Percentiles rank a stretch among this genome's conserved stretches.
Evolutionary conservation across 73 alveolate genomes (phyloP).

Genomic region (Paramecium sexaurelia): DNA sequence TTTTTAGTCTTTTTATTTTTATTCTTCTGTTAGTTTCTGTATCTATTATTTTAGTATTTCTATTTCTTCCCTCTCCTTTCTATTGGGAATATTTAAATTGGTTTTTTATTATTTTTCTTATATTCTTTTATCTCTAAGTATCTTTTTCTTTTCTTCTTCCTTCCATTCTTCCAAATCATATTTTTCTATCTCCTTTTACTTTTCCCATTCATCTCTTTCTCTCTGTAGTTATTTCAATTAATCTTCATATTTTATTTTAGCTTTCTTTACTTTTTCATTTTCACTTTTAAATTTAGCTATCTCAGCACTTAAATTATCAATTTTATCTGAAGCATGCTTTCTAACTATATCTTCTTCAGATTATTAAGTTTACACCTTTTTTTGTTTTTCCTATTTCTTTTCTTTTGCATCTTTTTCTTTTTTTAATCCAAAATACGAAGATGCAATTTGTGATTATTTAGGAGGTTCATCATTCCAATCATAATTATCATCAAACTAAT

Average conservation of each 20-base stretch:
- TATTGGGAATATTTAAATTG: slow-evolving; percentile 60
- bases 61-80: slow-evolving; percentile 94
- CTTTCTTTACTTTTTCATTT: slow-evolving; percentile 65
- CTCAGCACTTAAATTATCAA: slow-evolving; percentile 43
- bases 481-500: slow-evolving; percentile 66
- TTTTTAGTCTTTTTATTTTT: slow-evolving; percentile 84
- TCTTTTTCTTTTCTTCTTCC: slow-evolving; percentile 63
- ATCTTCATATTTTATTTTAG: slow-evolving; percentile 63
- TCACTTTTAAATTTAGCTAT: slow-evolving; percentile 56
- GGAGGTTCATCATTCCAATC: slow-evolving; percentile 67
- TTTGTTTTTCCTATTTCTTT: neutral
- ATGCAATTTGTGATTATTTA: slow-evolving; percentile 11
- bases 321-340: slow-evolving; percentile 46
- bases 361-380: slow-evolving; percentile 26
- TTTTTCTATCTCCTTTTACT: slow-evolving; percentile 55
- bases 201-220: slow-evolving; percentile 62
- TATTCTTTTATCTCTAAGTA: slow-evolving; percentile 58
- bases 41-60: slow-evolving; percentile 85
- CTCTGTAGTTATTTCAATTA: slow-evolving; percentile 37
- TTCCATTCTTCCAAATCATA: slow-evolving; percentile 59
- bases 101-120: slow-evolving; percentile 62
- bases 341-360: slow-evolving; percentile 48
- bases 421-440: neutral
- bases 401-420: slow-evolving; percentile 12
- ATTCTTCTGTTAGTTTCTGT: slow-evolving; percentile 83